Evolutionary conservation across 371 early-diverging fungal genomes (phyloP).

Genomic region (Haplosporangium sp.): DNA sequence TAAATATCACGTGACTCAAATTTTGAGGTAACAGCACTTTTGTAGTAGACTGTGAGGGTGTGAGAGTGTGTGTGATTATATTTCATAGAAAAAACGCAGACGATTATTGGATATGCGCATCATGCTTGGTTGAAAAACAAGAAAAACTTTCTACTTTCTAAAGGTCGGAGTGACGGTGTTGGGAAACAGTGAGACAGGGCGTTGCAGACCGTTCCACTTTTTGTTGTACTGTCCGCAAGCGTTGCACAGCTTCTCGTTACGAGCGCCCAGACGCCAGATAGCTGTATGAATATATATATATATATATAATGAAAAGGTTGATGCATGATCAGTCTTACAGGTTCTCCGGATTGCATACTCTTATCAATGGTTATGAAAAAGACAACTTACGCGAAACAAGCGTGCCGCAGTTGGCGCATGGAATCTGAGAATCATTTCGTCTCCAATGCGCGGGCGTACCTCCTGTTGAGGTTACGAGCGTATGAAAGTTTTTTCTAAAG

Average conservation of each 20-base stretch:
- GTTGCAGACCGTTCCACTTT: conserved; percentile 45
- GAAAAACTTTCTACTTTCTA: conserved; percentile 26
- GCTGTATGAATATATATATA: conserved; percentile 12
- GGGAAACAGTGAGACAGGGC: conserved; percentile 32
- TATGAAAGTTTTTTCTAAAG: conserved; percentile 46
- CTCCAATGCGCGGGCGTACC: conserved; percentile 46
- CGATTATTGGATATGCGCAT: too few species aligned
- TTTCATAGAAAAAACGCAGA: neutral
- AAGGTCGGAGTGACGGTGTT: conserved; percentile 31
- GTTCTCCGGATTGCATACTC: neutral
- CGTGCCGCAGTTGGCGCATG: conserved; percentile 47
- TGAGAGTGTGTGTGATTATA: too few species aligned
- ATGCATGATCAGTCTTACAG: too few species aligned
- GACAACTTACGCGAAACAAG: conserved; percentile 46
- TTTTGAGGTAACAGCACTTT: conserved; percentile 2
- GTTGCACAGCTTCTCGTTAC: conserved; percentile 53
- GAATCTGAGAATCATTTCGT: conserved; percentile 43
- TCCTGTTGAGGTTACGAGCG: conserved; percentile 28
- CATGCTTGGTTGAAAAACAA: neutral
- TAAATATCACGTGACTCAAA: neutral
- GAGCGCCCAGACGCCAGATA: conserved; percentile 45
- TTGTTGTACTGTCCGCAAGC: conserved; percentile 53
- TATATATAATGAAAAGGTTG: neutral
- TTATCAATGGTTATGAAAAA: neutral
- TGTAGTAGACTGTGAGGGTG: too few species aligned